Evolutionary conservation across 139 green algal genomes (phyloP).

Genomic region (Trebouxia sp.): DNA sequence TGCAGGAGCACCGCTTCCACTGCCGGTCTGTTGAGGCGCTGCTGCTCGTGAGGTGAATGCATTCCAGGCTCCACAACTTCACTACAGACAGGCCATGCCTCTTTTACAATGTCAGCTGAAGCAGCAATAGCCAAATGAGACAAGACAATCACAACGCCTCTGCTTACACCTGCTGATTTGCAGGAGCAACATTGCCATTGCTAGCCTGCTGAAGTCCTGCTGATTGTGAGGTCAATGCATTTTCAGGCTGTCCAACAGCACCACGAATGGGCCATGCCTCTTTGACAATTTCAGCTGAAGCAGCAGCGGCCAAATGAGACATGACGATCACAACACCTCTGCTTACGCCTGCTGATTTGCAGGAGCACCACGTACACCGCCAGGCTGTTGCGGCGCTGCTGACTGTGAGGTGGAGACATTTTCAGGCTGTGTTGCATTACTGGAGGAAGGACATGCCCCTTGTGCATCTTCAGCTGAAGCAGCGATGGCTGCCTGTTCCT

Average conservation of each 20-base stretch:
- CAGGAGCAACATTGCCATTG: too few species aligned
- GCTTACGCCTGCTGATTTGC: background rate
- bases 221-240: too few species aligned
- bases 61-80: background rate
- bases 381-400: background rate
- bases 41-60: background rate
- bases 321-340: too few species aligned
- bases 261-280: too few species aligned
- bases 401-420: background rate
- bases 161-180: too few species aligned
- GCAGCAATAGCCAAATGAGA: slow-evolving; percentile 27
- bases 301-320: too few species aligned
- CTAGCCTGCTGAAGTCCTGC: too few species aligned
- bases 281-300: too few species aligned
- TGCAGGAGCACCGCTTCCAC: background rate
- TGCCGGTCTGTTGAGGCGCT: background rate
- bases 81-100: too few species aligned
- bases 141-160: too few species aligned
- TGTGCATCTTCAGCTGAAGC: background rate
- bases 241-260: too few species aligned
- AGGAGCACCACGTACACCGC: background rate
- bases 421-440: background rate
- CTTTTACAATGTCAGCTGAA: background rate
- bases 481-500: slow-evolving; percentile 16
- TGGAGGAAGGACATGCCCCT: background rate